A percentile compares a stretch with the other conserved stretches of the same genome.
phyloP scores from a whole-genome alignment of 345 rosid species.

The Citrus maxima region DNA sequence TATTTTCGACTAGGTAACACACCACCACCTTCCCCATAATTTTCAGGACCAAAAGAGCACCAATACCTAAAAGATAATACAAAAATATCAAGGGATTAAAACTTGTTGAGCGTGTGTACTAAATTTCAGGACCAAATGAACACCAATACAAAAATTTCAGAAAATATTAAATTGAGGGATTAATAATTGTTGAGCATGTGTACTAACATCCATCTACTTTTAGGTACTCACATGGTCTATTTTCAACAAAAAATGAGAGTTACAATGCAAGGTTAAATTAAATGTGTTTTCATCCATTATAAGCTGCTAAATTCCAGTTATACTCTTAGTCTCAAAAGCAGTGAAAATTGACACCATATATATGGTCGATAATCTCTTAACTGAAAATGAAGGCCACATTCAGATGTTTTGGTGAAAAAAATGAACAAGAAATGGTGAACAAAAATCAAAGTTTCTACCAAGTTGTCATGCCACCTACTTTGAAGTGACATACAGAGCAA shows the following conservation, averaged over 20 bases:
- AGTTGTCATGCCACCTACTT: not conserved
- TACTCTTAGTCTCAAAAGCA: not conserved
- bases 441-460: not conserved
- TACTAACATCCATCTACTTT: not conserved
- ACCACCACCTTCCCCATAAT: constrained; percentile 93
- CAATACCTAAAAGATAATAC: constrained; percentile 54
- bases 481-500: not conserved
- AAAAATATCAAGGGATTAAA: not conserved
- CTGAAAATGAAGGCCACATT: not conserved
- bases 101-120: no score
- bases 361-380: not conserved
- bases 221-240: constrained; percentile 3
- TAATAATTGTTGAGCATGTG: no score
- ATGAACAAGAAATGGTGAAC: not conserved
- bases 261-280: not conserved
- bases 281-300: not conserved
- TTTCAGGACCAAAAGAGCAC: constrained; percentile 99
- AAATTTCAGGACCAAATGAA: constrained; percentile 65
- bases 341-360: not conserved
- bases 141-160: constrained; percentile 47
- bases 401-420: not conserved
- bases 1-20: constrained; percentile 84
- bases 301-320: not conserved
- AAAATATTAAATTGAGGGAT: not conserved
- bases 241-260: not conserved